phyloP scores from a whole-genome alignment of 177 flowering plant species.

The Vitis hybrid region DNA sequence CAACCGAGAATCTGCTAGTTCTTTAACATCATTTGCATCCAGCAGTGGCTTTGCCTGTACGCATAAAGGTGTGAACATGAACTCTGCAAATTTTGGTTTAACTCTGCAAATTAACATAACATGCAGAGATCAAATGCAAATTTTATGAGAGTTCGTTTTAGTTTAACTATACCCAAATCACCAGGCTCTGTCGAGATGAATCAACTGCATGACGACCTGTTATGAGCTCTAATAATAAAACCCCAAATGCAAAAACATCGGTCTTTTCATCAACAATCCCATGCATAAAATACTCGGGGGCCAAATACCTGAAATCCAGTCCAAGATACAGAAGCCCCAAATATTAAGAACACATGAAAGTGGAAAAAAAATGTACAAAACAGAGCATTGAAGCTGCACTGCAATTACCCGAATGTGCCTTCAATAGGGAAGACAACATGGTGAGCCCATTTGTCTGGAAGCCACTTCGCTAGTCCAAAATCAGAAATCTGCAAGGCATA shows the following conservation, averaged over 20 bases:
- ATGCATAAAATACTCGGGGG: constrained; percentile 93
- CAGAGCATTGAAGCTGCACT: neutral
- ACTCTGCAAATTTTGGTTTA: too few species aligned
- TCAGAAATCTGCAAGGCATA: constrained; percentile 72
- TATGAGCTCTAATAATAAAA: constrained; percentile 79
- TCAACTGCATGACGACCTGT: constrained; percentile 95
- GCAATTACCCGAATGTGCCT: constrained; percentile 90
- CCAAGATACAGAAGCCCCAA: neutral
- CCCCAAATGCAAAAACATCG: constrained; percentile 94
- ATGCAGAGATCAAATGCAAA: neutral
- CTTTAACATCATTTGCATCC: constrained; percentile 47
- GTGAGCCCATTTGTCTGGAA: constrained; percentile 88
- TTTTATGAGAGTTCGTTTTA: too few species aligned
- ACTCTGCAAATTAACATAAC: neutral
- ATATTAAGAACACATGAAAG: neutral
- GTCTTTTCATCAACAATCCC: constrained; percentile 87
- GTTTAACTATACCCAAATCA: constrained; percentile 73
- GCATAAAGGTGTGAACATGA: neutral
- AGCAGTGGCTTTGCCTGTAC: constrained; percentile 84
- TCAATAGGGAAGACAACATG: constrained; percentile 86
- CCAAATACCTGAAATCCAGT: constrained; percentile 53
- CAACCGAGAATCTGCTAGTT: constrained; percentile 66
- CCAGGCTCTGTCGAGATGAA: constrained; percentile 86
- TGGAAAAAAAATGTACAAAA: neutral
- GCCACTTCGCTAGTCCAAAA: constrained; percentile 98